Base-by-base conservation (phyloP, 2,329 filamentous ascomycete genomes). In the Amauroascus verrucosus region DNA sequence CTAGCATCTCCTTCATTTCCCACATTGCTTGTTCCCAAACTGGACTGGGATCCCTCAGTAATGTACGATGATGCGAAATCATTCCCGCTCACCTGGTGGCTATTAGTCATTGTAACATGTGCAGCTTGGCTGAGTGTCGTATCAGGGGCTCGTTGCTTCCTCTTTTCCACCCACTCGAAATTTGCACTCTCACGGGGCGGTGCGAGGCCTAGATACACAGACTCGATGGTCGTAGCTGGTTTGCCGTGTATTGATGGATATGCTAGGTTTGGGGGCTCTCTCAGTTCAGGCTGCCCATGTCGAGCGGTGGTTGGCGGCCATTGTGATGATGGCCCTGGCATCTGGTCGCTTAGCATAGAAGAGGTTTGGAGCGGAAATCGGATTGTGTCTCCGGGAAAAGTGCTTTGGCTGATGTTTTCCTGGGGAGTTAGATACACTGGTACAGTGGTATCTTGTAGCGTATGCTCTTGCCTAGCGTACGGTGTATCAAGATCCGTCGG, bases 141-240 rank as follows among this genome's bases (percentile, higher is more conserved):
- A 7, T 45, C 24, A 4, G 6, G 24, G 5, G 2, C 16, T 9
- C 38, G 24, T 2, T 2, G 20, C 24, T 20, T 33, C n/a, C 13
- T n/a, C 11, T 40, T 5, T 9, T 11, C 40, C 6, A 28, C 18
- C 50, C 50, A 46, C 24, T 46, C 41, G 20, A 52, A 52, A 28
- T 37, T 26, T 2, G 32, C 50, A 18, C 41, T 46, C 14, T 52
- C 40, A 32, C 50, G 50, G 22, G 40, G 50, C n/a, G 50, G 50
- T 6, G 41, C 50, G 13, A 46, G 50, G 18, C 40, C 49, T 11
- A 51, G 28, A 35, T 51, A 13, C 18, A 51, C 40, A 3, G 49
- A 51, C 6, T 44, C 26, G 1, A 30, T 35, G 8, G 7, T 26
- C 4, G 4, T n/a, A 9, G 22, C 18, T 6, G 38, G 3, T 45